These are phyloP conservation scores for Gossypium schwendimanii DNA, from an alignment of 441 rosid genomes.

Conservation along the genomic window DNA sequence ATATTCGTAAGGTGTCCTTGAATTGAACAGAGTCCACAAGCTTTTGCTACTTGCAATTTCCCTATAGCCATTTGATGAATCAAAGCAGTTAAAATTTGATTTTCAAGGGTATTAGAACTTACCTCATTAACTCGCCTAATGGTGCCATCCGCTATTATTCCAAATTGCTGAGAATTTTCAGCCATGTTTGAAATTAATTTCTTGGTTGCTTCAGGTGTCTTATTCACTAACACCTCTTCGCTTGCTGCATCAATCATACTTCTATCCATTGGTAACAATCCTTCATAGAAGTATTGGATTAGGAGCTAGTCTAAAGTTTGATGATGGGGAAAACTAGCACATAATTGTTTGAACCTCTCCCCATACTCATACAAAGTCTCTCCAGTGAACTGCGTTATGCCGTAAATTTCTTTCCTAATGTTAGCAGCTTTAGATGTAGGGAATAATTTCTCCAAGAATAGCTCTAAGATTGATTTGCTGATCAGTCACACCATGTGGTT, in stretches of 20 bases:
- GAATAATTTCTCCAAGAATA: too few species aligned
- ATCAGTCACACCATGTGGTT: neutral
- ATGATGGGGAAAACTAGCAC: neutral
- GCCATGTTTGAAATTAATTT: neutral
- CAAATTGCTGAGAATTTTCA: too few species aligned
- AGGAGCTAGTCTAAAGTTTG: too few species aligned
- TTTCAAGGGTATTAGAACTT: too few species aligned
- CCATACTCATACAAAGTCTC: neutral
- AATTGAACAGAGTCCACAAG: neutral
- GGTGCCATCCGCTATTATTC: too few species aligned
- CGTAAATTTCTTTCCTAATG: neutral
- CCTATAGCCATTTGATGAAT: neutral
- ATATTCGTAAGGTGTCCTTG: neutral
- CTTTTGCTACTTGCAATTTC: neutral
- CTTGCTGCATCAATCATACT: neutral
- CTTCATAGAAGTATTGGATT: too few species aligned
- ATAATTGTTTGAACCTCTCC: neutral
- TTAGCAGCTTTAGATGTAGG: too few species aligned
- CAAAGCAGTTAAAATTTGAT: too few species aligned
- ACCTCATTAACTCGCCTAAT: too few species aligned
- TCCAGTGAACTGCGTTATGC: neutral
- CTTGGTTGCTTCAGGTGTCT: neutral
- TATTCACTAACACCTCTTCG: neutral
- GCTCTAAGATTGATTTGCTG: too few species aligned
- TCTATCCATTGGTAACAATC: too few species aligned